These are phyloP conservation scores for Paramyrothecium sp. DNA, from an alignment of 2,329 filamentous ascomycete species.

Conservation along the genomic window DNA sequence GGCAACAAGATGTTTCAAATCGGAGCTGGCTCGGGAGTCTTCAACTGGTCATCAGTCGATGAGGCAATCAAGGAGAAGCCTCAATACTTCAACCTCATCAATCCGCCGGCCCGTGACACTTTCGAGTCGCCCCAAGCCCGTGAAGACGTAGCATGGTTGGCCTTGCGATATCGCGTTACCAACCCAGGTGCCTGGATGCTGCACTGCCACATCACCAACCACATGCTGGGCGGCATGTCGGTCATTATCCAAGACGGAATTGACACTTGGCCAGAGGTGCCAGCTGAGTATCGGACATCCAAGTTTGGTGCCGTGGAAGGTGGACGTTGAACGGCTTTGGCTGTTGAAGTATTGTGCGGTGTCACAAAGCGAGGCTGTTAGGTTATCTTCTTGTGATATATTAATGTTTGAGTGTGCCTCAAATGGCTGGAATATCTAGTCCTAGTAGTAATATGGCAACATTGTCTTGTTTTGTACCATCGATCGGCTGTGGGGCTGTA, in stretches of 20 bases:
- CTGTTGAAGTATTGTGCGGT: no score
- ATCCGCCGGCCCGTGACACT: conserved; percentile 52
- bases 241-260: conserved; percentile 49
- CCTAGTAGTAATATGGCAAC: no score
- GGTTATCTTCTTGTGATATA: no score
- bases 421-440: no score
- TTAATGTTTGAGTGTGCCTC: no score
- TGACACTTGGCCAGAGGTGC: conserved; percentile 40
- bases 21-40: conserved; percentile 48
- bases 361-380: no score
- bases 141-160: conserved; percentile 37
- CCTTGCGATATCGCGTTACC: conserved; percentile 48
- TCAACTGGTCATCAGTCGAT: conserved; percentile 50
- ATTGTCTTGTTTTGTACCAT: no score
- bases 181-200: conserved; percentile 55
- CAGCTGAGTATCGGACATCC: conserved; percentile 29
- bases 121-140: conserved; percentile 20
- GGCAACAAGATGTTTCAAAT: conserved; percentile 58
- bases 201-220: conserved; percentile 56
- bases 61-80: conserved; percentile 48
- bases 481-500: no score
- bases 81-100: conserved; percentile 53
- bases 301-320: not conserved
- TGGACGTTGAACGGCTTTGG: no score
- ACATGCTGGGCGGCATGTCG: conserved; percentile 54